phyloP scores from a whole-genome alignment of 2,329 filamentous ascomycete genomes.

The Fusarium coicis region DNA sequence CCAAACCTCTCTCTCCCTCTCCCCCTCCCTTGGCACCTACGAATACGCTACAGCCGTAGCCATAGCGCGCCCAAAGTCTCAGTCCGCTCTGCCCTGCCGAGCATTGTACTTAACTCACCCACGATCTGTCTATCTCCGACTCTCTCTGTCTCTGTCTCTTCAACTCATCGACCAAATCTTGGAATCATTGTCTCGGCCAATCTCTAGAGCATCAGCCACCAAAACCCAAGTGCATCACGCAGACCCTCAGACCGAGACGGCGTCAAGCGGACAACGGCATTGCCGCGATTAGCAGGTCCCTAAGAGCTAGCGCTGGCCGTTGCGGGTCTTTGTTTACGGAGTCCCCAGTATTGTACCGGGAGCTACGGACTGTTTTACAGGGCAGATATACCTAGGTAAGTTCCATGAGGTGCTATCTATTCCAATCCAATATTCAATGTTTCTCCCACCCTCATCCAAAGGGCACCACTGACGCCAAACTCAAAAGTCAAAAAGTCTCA shows the following conservation, averaged over 20 bases:
- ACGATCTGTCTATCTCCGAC: constrained; percentile 4
- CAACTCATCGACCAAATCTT: neutral
- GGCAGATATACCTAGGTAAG: constrained; percentile 25
- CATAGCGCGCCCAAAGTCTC: constrained; percentile 29
- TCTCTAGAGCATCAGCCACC: neutral
- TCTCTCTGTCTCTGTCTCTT: neutral
- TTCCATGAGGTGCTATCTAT: constrained; percentile 21
- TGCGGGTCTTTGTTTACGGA: constrained; percentile 41
- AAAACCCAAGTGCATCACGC: constrained; percentile 7
- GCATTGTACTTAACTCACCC: constrained; percentile 1
- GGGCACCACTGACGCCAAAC: constrained; percentile 23
- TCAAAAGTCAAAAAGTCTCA: constrained; percentile 16
- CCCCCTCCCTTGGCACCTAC: constrained; percentile 17
- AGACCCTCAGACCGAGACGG: constrained; percentile 31
- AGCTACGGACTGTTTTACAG: constrained; percentile 42
- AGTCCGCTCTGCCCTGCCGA: constrained; percentile 26
- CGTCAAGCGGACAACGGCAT: constrained; percentile 42
- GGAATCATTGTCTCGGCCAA: neutral
- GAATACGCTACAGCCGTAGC: constrained; percentile 25
- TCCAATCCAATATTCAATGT: constrained; percentile 43
- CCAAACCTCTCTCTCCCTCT: neutral
- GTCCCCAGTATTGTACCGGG: constrained; percentile 37
- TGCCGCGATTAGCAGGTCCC: constrained; percentile 42
- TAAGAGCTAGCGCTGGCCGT: constrained; percentile 38
- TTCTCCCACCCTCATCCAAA: constrained; percentile 20